A percentile compares a stretch with the other conserved stretches of the same genome.
Conservation (phyloP, 1,284 basidiomycete species). For the Stereum hirsutum region DNA sequence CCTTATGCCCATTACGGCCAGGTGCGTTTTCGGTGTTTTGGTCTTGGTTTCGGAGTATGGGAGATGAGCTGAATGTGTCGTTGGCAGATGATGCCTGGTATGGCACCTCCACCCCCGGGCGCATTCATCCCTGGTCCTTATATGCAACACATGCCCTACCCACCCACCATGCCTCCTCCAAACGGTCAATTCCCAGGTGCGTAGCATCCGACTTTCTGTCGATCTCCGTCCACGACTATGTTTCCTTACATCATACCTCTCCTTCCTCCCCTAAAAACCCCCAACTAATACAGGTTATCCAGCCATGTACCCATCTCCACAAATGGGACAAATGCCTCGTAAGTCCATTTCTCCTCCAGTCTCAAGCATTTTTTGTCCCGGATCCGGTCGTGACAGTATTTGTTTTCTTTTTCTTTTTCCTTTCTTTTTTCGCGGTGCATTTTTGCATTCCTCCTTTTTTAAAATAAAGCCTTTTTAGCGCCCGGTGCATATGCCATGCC, state of each 20-base stretch:
- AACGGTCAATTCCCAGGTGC: constrained; percentile 36
- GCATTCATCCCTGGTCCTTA: constrained; percentile 68
- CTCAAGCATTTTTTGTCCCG: background rate
- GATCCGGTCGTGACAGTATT: background rate
- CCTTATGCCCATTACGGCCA: constrained; percentile 70
- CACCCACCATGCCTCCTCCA: constrained; percentile 62
- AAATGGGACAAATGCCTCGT: constrained; percentile 81
- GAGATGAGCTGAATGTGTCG: constrained; percentile 6
- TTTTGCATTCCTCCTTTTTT: too few relatives aligned
- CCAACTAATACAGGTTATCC: too few relatives aligned
- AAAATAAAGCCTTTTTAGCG: too few relatives aligned
- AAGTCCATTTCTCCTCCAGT: constrained; percentile 26
- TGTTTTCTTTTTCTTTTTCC: constrained; percentile 3
- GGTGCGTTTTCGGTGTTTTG: constrained; percentile 27
- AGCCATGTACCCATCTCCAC: constrained; percentile 75
- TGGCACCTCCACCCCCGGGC: constrained; percentile 68
- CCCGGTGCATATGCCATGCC: constrained; percentile 63
- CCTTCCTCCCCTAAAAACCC: too few relatives aligned
- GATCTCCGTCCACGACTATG: background rate
- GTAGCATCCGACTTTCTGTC: background rate
- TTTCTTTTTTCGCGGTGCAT: background rate
- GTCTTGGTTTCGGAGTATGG: background rate
- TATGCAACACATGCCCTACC: constrained; percentile 78
- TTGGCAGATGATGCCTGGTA: constrained; percentile 73
- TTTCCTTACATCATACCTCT: background rate